Evolutionary conservation across 2,329 filamentous ascomycete genomes (phyloP).

Genomic region (Conoideocrella luteorostrata): DNA sequence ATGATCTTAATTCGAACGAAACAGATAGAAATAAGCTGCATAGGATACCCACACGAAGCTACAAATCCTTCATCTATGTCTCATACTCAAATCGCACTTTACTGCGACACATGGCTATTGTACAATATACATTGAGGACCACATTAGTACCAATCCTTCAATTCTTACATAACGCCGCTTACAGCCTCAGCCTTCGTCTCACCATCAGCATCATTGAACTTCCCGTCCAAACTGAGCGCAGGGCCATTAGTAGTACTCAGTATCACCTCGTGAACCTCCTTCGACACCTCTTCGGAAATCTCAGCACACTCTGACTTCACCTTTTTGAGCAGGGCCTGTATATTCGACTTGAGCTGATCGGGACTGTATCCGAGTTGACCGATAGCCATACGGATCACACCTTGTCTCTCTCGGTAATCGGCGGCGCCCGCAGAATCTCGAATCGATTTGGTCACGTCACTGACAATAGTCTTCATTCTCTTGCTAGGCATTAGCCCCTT

Average conservation of each 20-base stretch:
- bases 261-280: constrained; percentile 55
- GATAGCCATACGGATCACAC: constrained; percentile 82
- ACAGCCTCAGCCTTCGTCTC: constrained; percentile 47
- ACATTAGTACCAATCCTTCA: background rate
- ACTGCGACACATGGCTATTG: constrained; percentile 27
- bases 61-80: background rate
- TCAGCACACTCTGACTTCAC: constrained; percentile 73
- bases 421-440: constrained; percentile 76
- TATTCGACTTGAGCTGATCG: constrained; percentile 76
- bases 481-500: constrained; percentile 85
- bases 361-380: constrained; percentile 87
- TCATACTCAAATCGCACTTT: constrained; percentile 12
- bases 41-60: constrained; percentile 23
- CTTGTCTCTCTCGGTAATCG: constrained; percentile 79
- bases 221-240: constrained; percentile 79
- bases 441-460: constrained; percentile 68
- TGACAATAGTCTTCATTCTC: constrained; percentile 84
- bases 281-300: constrained; percentile 50
- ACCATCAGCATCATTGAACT: constrained; percentile 59
- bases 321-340: constrained; percentile 68
- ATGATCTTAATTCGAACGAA: constrained; percentile 1
- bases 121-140: constrained; percentile 28
- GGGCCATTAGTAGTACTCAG: constrained; percentile 83
- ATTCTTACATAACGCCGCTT: constrained; percentile 45
- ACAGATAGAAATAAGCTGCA: background rate